These are phyloP conservation scores for Ascodesmis nigricans DNA, from an alignment of 495 filamentous ascomycete genomes.

Conservation along the genomic window DNA sequence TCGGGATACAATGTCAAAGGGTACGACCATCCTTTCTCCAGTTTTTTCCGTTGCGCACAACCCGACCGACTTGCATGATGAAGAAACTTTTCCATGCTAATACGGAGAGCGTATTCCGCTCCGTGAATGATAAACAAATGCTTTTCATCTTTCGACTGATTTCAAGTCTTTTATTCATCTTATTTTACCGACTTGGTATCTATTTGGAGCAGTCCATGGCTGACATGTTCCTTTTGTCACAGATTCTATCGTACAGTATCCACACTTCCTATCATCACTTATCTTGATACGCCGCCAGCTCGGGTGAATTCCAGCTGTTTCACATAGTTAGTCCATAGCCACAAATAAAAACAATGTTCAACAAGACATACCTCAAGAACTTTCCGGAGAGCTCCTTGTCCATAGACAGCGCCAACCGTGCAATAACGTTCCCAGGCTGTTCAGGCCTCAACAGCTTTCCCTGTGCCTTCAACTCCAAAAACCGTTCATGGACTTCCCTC, in stretches of 20 bases:
- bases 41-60: too few relatives aligned
- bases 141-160: slow-evolving; percentile 99
- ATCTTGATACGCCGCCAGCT: too few relatives aligned
- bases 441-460: slow-evolving; percentile 59
- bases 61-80: slow-evolving; percentile 37
- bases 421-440: slow-evolving; percentile 70
- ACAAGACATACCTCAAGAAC: slow-evolving; percentile 38
- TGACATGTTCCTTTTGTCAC: too few relatives aligned
- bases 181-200: background rate
- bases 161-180: slow-evolving; percentile 9
- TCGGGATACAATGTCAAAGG: too few relatives aligned
- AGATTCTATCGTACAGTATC: too few relatives aligned
- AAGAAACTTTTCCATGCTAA: slow-evolving; percentile 77
- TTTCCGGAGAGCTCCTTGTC: slow-evolving; percentile 47
- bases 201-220: too few relatives aligned
- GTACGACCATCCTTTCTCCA: slow-evolving; percentile 2
- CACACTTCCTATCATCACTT: too few relatives aligned
- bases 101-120: slow-evolving; percentile 42
- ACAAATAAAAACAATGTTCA: too few relatives aligned
- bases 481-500: slow-evolving; percentile 43
- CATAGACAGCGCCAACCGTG: slow-evolving; percentile 37
- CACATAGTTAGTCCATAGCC: too few relatives aligned
- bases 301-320: too few relatives aligned
- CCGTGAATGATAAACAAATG: slow-evolving; percentile 53
- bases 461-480: slow-evolving; percentile 39